Percentiles rank a stretch among this genome's conserved stretches.
These are phyloP conservation scores for Aspergillus campestris DNA, from an alignment of 495 filamentous ascomycete genomes.

Conservation along the genomic window DNA sequence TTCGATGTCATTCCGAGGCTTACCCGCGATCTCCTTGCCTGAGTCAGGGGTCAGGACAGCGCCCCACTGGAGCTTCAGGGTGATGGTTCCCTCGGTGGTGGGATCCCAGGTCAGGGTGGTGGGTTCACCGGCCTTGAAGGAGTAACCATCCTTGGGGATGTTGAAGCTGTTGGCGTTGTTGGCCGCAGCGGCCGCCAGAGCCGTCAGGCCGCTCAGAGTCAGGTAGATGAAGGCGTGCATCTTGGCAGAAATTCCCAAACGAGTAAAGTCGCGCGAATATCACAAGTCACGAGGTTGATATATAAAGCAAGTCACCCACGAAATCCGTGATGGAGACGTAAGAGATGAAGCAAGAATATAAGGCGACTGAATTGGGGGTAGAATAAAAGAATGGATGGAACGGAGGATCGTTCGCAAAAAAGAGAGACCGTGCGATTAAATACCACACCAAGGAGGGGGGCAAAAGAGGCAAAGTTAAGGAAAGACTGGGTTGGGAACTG, in stretches of 20 bases:
- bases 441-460: background rate
- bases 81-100: constrained; percentile 44
- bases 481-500: background rate
- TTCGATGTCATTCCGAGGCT: constrained; percentile 13
- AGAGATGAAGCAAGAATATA: constrained; percentile 3
- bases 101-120: constrained; percentile 49
- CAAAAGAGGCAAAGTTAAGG: background rate
- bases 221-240: constrained; percentile 38
- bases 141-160: constrained; percentile 34
- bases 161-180: constrained; percentile 46
- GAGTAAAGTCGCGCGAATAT: no score
- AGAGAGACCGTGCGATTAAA: background rate
- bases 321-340: background rate
- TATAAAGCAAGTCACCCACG: background rate
- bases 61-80: constrained; percentile 47
- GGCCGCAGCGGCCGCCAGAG: constrained; percentile 22
- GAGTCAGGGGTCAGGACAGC: constrained; percentile 30
- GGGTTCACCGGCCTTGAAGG: constrained; percentile 41
- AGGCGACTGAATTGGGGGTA: background rate
- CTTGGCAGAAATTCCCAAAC: constrained; percentile 9
- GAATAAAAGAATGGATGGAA: constrained; percentile 8
- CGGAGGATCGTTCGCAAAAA: constrained; percentile 3
- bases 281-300: constrained; percentile 1
- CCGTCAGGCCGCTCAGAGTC: constrained; percentile 31
- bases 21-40: constrained; percentile 46